Evolutionary conservation across 1,284 basidiomycete species (phyloP).

Genomic region (Microbotryum saponariae): DNA sequence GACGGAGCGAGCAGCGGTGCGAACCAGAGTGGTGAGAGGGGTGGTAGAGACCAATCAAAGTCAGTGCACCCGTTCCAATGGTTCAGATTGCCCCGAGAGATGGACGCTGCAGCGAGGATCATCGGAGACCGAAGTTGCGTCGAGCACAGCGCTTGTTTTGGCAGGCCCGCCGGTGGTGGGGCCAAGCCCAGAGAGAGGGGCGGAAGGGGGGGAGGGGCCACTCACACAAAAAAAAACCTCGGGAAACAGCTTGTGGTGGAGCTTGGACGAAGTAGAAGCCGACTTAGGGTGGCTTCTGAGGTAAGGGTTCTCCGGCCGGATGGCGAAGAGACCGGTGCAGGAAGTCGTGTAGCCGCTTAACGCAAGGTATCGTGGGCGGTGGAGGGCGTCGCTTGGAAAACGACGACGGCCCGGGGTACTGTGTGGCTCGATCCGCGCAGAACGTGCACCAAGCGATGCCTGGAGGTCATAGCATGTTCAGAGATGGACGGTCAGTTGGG

Average conservation of each 20-base stretch:
- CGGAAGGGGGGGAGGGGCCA: no score
- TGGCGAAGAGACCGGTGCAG: neutral
- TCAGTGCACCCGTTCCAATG: neutral
- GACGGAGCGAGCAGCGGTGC: neutral
- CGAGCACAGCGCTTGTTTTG: neutral
- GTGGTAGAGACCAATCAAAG: neutral
- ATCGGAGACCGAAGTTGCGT: neutral
- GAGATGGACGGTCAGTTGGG: no score
- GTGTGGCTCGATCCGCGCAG: no score
- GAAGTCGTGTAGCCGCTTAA: neutral
- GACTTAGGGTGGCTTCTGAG: slow-evolving; percentile 1
- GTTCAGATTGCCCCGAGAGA: neutral
- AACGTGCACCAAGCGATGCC: no score
- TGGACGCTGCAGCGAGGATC: neutral
- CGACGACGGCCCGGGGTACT: no score
- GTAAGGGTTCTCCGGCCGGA: neutral
- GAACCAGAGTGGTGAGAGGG: neutral
- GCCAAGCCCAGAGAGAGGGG: neutral
- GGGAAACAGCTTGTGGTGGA: neutral
- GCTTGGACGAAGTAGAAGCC: neutral
- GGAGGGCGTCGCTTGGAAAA: neutral
- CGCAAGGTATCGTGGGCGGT: neutral
- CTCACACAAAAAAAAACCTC: no score
- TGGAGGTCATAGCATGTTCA: no score
- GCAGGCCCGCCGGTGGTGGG: neutral